Conservation (phyloP, 352 stramenopile genomes). For the Aphanomyces cochlioides region DNA sequence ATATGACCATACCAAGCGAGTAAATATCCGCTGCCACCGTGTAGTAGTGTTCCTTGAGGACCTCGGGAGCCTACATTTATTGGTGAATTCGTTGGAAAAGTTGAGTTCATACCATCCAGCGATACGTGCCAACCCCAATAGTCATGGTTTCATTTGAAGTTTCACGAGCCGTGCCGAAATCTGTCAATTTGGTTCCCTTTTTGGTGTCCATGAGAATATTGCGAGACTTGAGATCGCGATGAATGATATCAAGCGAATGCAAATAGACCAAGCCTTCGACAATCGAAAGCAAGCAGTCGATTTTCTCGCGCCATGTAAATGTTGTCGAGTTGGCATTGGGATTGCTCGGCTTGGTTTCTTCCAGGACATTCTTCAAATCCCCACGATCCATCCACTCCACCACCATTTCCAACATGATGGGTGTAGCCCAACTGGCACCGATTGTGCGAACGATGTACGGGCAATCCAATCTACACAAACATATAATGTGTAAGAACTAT, state of each 20-base stretch:
- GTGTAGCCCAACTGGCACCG: conserved; percentile 24
- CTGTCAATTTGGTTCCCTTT: conserved; percentile 54
- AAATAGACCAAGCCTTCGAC: conserved; percentile 27
- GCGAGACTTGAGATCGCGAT: conserved; percentile 28
- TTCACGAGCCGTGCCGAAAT: conserved; percentile 42
- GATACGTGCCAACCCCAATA: conserved; percentile 26
- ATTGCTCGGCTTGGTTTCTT: background rate
- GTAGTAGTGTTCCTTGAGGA: conserved; percentile 24
- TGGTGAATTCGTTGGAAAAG: background rate
- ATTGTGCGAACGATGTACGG: conserved; percentile 23
- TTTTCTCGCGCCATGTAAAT: conserved; percentile 25
- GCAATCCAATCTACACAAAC: conserved; percentile 5
- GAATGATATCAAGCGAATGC: conserved; percentile 26
- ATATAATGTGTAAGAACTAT: background rate
- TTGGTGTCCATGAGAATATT: conserved; percentile 20
- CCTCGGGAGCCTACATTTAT: conserved; percentile 20
- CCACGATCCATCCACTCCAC: conserved; percentile 30
- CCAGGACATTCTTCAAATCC: conserved; percentile 23
- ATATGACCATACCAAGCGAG: conserved; percentile 26
- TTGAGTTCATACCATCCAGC: conserved; percentile 20
- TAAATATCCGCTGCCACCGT: conserved; percentile 26
- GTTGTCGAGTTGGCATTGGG: background rate
- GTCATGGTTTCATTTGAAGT: conserved; percentile 28
- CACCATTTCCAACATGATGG: conserved; percentile 25
- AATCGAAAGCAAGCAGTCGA: conserved; percentile 15